Conservation (phyloP, 768 basidiomycete species). For the Lactarius deliciosus region DNA sequence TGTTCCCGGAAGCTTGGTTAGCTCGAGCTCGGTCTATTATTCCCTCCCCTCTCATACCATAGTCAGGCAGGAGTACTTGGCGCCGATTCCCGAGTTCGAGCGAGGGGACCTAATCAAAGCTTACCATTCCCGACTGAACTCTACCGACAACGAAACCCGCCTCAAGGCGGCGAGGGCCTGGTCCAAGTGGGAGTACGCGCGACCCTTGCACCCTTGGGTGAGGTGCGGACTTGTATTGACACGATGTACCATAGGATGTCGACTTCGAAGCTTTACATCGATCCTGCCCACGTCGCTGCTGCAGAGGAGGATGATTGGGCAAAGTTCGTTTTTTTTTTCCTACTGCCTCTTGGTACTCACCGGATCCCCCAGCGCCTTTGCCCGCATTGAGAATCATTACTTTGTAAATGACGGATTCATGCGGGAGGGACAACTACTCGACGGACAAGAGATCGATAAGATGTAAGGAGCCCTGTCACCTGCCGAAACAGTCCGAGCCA, state of each 20-base stretch:
- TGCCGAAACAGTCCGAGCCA: conserved; percentile 12
- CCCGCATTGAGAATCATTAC: conserved; percentile 88
- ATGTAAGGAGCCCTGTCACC: conserved; percentile 49
- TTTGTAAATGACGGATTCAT: conserved; percentile 90
- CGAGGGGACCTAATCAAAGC: conserved; percentile 79
- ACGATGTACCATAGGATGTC: conserved; percentile 58
- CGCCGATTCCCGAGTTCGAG: conserved; percentile 77
- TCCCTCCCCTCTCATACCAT: neutral
- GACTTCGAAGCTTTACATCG: conserved; percentile 72
- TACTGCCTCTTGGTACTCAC: neutral
- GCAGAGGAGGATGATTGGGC: conserved; percentile 76
- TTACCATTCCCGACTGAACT: conserved; percentile 78
- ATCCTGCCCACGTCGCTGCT: conserved; percentile 62
- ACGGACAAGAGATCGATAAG: conserved; percentile 81
- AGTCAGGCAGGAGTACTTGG: conserved; percentile 77
- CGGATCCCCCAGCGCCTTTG: conserved; percentile 63
- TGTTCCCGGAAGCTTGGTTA: conserved; percentile 89
- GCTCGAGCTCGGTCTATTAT: neutral
- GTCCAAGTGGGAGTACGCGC: conserved; percentile 85
- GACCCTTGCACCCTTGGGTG: neutral
- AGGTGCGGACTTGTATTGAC: neutral
- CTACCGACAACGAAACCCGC: conserved; percentile 63
- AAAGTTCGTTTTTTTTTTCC: conserved; percentile 47
- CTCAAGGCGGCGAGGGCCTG: conserved; percentile 78
- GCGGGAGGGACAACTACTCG: conserved; percentile 84